Evolutionary conservation across 495 filamentous ascomycete genomes (phyloP), one percentile per base, ranked within the genome.

Genomic region (Penicillium pancosmium): DNA sequence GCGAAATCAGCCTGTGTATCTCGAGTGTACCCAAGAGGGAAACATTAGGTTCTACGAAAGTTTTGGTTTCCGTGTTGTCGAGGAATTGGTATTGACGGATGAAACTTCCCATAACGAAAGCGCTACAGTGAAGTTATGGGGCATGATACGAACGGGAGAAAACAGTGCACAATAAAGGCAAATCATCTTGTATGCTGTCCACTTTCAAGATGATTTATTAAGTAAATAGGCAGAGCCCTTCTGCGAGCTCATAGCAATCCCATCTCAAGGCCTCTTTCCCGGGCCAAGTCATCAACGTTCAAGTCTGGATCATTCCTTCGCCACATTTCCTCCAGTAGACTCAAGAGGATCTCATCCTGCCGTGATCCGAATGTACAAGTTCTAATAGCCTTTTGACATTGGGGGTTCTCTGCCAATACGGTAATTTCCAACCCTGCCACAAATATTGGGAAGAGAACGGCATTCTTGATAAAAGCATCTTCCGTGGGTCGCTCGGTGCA

Each of bases 271-370:
- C 57, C 67, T 40, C 54, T 63, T 15, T 34, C 38, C 12, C 61
- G 54, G 5, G 73, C 73, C 8, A 74, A 47, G 11, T 67, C 47
- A 52, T 76, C 52, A 8, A 72, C 60, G 52, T 47, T 65, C 2
- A 63, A 47, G 16, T 33, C 52, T 3, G 56, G 49, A 36, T 66
- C 60, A 12, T 56, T 46, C 13, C 40, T 47, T 18, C 50, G 31
- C 73, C 73, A 76, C 50, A 69, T 56, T 33, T 70, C 70, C 19
- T 73, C 66, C n/a, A 76, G 50, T 16, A 76, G 36, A 10, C 59
- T 58, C 12, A 67, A 38, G 8, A 76, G 19, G n/a, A 70, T 57
- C 16, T 60, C 52, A 48, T 58, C 59, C 27, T 67, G 66, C 16
- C 36, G 50, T 0, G 59, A 62, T 1, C 38, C 55, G 4, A 48